Conservation (phyloP, 1,284 basidiomycete species). For the Cronartium quercuum region DNA sequence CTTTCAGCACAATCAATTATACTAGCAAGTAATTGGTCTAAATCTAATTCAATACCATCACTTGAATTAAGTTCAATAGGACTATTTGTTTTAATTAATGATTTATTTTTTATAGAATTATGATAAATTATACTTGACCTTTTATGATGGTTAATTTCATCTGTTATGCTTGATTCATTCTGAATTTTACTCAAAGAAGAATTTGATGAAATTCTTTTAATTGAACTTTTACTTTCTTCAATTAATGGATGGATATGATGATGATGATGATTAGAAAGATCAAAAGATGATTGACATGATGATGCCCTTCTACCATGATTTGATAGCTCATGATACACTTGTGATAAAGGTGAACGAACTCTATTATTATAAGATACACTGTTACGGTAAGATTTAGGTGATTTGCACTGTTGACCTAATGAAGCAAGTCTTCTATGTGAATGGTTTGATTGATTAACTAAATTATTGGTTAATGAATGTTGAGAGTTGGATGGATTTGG, state of each 20-base stretch:
- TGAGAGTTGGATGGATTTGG: too few species aligned
- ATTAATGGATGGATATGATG: not conserved
- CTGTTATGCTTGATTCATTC: not conserved
- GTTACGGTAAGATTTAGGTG: too few species aligned
- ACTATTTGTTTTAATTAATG: not conserved
- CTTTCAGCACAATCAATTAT: conserved; percentile 7
- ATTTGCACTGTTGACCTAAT: too few species aligned
- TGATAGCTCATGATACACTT: too few species aligned
- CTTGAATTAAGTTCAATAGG: not conserved
- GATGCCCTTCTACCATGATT: too few species aligned
- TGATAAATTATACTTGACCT: not conserved
- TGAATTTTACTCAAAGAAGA: not conserved
- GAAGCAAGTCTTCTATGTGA: too few species aligned
- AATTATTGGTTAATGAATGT: too few species aligned
- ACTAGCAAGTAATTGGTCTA: not conserved
- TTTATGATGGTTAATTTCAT: not conserved
- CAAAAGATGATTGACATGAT: not conserved
- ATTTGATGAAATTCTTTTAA: not conserved
- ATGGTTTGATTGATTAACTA: too few species aligned
- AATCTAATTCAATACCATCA: not conserved
- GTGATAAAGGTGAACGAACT: too few species aligned
- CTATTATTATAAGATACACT: too few species aligned
- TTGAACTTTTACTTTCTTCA: not conserved
- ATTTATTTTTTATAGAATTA: not conserved
- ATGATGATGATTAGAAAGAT: not conserved